Evolutionary conservation across 768 basidiomycete genomes (phyloP).

Genomic region (Pleurotus sapidus): DNA sequence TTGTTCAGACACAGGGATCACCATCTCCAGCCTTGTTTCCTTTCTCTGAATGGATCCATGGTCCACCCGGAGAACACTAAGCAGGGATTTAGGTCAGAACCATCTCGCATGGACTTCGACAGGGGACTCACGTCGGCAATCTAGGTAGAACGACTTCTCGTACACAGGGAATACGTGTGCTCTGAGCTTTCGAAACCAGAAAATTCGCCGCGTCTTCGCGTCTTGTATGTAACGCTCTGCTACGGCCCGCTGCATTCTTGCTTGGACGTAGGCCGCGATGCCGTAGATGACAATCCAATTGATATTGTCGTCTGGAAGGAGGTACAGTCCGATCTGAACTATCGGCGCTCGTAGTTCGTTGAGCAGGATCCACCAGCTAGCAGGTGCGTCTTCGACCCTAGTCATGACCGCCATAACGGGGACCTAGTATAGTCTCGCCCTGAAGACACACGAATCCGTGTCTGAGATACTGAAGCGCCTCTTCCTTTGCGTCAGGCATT

Average conservation of each 20-base stretch:
- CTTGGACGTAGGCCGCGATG: slow-evolving; percentile 1
- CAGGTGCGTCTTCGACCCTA: background rate
- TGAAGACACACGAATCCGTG: background rate
- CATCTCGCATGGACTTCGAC: background rate
- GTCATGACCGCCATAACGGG: slow-evolving; percentile 1
- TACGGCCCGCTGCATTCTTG: background rate
- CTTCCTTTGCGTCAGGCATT: slow-evolving; percentile 1
- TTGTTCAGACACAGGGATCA: background rate
- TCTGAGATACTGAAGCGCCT: background rate
- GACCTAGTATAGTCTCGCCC: background rate
- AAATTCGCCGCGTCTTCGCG: slow-evolving; percentile 4
- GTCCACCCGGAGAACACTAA: background rate
- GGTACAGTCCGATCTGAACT: background rate
- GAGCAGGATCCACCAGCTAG: slow-evolving; percentile 6
- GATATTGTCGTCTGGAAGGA: slow-evolving; percentile 1
- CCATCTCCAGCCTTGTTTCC: background rate
- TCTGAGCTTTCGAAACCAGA: slow-evolving; percentile 6
- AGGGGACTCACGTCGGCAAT: background rate
- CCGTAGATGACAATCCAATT: slow-evolving; percentile 2
- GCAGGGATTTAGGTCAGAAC: background rate
- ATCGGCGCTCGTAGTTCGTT: background rate
- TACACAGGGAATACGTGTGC: background rate
- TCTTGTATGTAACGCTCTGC: slow-evolving; percentile 4
- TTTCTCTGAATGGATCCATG: background rate
- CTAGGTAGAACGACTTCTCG: background rate